Evolutionary conservation across 257 asterid genomes (phyloP), one percentile per base, ranked within the genome.

Genomic region (Capsicum pubescens): DNA sequence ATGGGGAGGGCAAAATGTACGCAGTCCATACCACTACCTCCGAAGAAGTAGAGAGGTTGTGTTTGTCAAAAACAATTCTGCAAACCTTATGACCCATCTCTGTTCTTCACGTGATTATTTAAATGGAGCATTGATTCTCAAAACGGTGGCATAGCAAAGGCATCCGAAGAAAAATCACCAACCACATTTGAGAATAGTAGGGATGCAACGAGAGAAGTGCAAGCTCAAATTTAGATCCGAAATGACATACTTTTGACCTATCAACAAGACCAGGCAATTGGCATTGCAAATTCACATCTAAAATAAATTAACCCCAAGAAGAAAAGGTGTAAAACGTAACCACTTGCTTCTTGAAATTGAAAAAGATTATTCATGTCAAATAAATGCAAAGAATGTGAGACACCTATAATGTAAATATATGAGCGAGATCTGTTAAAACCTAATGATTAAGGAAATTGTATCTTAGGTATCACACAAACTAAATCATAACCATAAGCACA

Each of bases 181-280:
- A 72, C 59, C 11, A 7, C 59, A 48, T 10, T n/a, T 72, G 11
- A 72, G 42, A 70, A 44, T 44, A n/a, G 36, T 9, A 70, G 57
- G 56, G 56, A 70, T 19, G 16, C 42, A 70, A 36, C 10, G 32
- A 17, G 44, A 70, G 32, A 70, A 44, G 79, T 44, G 79, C 79
- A 70, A 70, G 6, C 36, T 70, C 36, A 44, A 44, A 44, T 8
- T 42, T 42, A 9, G 15, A 44, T 70, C 57, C 54, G 11, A 17
- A 70, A 9, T 42, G 79, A 16, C 55, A 69, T 14, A 42, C 8
- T 69, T 10, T 42, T 69, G 35, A 69, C 42, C 78, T 69, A 69
- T 26, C 44, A 42, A 69, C 32, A 69, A 69, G 78, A 69, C 52
- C 78, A 69, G 78, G 78, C 42, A 69, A 69, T 69, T 42, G 55